phyloP scores from a whole-genome alignment of 257 asterid genomes.

The Linderniella brevidens region DNA sequence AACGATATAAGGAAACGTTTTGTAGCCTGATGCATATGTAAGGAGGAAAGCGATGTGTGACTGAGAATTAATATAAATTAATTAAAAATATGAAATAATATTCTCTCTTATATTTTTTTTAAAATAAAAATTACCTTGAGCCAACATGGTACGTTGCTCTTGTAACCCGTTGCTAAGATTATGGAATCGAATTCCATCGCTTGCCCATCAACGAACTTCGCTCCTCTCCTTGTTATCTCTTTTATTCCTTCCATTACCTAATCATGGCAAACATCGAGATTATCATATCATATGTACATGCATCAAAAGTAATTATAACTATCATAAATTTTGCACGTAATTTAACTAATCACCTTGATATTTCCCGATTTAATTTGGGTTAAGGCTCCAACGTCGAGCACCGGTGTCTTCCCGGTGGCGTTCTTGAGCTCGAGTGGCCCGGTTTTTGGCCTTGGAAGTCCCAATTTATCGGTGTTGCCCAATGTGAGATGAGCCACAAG shows the following conservation, averaged over 20 bases:
- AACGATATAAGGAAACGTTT: no score
- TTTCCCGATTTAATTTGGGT: constrained; percentile 49
- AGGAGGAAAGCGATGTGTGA: no score
- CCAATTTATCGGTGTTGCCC: constrained; percentile 47
- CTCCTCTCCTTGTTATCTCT: constrained; percentile 64
- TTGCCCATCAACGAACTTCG: constrained; percentile 66
- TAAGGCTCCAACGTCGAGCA: constrained; percentile 78
- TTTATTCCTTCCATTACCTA: constrained; percentile 59
- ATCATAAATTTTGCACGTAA: no score
- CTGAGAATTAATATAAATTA: no score
- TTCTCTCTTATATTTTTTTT: no score
- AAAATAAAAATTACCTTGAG: constrained; percentile 39
- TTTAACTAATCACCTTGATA: constrained; percentile 44
- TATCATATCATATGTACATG: background rate
- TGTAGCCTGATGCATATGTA: no score
- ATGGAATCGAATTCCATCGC: constrained; percentile 66
- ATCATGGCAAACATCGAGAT: no score
- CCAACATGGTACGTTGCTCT: constrained; percentile 89
- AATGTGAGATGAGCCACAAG: constrained; percentile 32
- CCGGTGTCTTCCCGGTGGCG: constrained; percentile 86
- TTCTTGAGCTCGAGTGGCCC: constrained; percentile 85
- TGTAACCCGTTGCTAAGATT: constrained; percentile 87
- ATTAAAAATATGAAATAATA: no score
- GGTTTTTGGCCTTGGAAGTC: constrained; percentile 73
- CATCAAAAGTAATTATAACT: background rate